A percentile compares a stretch with the other conserved stretches of the same genome.
Conservation (phyloP, 495 filamentous ascomycete species). For the Pyronema domesticum region DNA sequence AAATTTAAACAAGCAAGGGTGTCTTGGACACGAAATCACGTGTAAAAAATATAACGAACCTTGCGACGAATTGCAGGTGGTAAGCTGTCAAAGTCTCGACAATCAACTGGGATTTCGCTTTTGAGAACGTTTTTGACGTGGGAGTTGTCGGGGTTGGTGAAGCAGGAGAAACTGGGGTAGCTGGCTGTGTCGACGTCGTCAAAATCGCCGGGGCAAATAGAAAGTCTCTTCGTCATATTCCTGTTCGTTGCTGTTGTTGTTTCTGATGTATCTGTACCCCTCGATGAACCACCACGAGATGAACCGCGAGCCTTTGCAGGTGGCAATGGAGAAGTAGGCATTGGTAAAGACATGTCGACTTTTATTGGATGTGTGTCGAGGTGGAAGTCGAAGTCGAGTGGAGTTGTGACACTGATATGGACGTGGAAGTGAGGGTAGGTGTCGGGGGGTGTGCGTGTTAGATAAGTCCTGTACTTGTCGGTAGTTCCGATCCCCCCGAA, state of each 20-base stretch:
- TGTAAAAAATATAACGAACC: conserved; percentile 17
- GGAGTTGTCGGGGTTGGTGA: conserved; percentile 11
- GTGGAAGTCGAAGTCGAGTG: too few species aligned
- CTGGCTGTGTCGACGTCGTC: conserved; percentile 9
- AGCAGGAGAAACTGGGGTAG: conserved; percentile 20
- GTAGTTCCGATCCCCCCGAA: too few species aligned
- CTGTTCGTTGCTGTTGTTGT: background rate
- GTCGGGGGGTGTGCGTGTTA: too few species aligned
- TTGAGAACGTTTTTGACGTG: conserved; percentile 18
- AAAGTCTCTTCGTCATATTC: background rate
- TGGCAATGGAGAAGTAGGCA: background rate
- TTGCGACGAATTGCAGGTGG: conserved; percentile 29
- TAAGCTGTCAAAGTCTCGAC: conserved; percentile 27
- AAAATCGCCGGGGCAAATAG: background rate
- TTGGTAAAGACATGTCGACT: background rate
- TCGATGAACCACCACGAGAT: background rate
- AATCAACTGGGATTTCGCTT: conserved; percentile 12
- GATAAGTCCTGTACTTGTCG: too few species aligned
- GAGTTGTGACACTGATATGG: too few species aligned
- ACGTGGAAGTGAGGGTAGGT: too few species aligned
- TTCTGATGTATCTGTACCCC: background rate
- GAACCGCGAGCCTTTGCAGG: background rate
- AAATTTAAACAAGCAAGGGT: background rate
- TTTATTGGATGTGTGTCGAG: background rate
- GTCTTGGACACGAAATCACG: background rate